These are phyloP conservation scores for Paramecium sonneborni DNA, from an alignment of 73 alveolate genomes.

Conservation along the genomic window DNA sequence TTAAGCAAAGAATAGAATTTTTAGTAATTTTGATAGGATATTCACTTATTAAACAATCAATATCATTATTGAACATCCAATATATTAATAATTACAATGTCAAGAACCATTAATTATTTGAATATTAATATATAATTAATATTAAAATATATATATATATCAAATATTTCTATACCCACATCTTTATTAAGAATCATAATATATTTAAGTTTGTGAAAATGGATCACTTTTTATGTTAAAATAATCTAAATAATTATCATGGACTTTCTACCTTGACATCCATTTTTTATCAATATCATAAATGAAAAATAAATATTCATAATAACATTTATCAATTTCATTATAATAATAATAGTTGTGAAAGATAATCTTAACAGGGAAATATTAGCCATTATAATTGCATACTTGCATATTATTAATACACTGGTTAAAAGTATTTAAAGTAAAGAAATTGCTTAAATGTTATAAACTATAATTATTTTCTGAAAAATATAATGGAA, in stretches of 20 bases:
- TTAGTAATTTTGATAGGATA: not conserved
- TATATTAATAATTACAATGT: not conserved
- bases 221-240: not conserved
- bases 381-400: not conserved
- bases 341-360: not conserved
- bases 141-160: not conserved
- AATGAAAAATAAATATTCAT: not conserved
- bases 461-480: not conserved
- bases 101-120: constrained; percentile 38
- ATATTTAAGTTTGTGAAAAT: not conserved
- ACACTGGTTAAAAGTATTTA: not conserved
- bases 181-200: not conserved
- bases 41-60: not conserved
- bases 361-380: not conserved
- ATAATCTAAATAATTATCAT: not conserved
- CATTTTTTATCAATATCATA: not conserved
- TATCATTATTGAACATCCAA: not conserved
- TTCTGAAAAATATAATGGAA: not conserved
- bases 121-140: not conserved
- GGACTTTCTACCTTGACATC: not conserved
- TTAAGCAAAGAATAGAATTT: constrained; percentile 36
- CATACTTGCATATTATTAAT: not conserved
- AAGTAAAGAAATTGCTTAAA: not conserved
- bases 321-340: not conserved
- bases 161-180: not conserved